Percentiles rank a stretch among this genome's conserved stretches.
phyloP scores from a whole-genome alignment of 169 alveolate genomes.

The Plasmodium gallinaceum region DNA sequence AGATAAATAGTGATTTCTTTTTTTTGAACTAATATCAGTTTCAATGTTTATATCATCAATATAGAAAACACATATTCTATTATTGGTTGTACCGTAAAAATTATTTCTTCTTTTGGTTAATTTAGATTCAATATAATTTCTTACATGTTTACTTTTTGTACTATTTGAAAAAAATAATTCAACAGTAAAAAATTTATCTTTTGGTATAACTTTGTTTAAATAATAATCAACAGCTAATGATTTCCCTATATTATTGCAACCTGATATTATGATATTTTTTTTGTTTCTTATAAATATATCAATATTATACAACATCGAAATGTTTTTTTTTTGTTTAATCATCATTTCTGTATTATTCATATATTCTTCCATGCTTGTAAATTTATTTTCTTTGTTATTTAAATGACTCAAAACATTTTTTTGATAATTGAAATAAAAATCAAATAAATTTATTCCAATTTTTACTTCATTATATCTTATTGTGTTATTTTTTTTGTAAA shows the following conservation, averaged over 20 bases:
- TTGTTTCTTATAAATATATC: slow-evolving; percentile 69
- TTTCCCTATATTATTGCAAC: slow-evolving; percentile 71
- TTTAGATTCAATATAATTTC: slow-evolving; percentile 71
- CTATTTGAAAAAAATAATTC: slow-evolving; percentile 65
- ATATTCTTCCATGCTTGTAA: slow-evolving; percentile 59
- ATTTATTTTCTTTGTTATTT: slow-evolving; percentile 39
- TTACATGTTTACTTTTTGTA: slow-evolving; percentile 69
- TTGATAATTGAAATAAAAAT: slow-evolving; percentile 63
- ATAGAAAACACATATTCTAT: slow-evolving; percentile 53
- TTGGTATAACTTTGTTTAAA: slow-evolving; percentile 43
- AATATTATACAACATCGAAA: slow-evolving; percentile 60
- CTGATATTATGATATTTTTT: slow-evolving; percentile 55
- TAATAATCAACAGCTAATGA: slow-evolving; percentile 56
- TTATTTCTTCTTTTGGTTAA: slow-evolving; percentile 57
- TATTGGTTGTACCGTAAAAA: slow-evolving; percentile 66
- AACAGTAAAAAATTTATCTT: slow-evolving; percentile 59
- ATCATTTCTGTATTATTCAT: slow-evolving; percentile 27
- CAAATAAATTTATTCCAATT: slow-evolving; percentile 34
- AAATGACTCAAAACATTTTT: slow-evolving; percentile 63
- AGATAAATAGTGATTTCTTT: slow-evolving; percentile 54
- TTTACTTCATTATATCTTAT: background rate
- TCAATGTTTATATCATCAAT: slow-evolving; percentile 71
- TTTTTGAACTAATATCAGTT: slow-evolving; percentile 28
- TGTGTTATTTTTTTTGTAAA: background rate
- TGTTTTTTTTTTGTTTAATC: slow-evolving; percentile 66